phyloP scores from a whole-genome alignment of 768 basidiomycete genomes.

The Tricholomella constricta region DNA sequence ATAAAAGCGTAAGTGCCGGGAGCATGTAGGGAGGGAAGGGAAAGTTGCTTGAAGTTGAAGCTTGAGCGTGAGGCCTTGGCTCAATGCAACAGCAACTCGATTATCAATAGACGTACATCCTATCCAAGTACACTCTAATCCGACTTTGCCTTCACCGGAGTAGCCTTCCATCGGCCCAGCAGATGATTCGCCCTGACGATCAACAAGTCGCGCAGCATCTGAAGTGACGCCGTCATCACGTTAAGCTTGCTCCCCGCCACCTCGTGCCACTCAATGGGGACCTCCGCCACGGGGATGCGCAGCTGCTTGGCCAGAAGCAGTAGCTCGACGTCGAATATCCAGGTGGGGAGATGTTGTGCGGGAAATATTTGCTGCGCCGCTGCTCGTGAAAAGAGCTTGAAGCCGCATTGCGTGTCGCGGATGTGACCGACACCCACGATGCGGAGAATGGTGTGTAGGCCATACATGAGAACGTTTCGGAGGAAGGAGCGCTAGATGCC shows the following conservation, averaged over 20 bases:
- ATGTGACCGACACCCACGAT: slow-evolving; percentile 90
- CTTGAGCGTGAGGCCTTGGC: no score
- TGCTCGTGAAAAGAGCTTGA: slow-evolving; percentile 89
- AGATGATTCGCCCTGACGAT: slow-evolving; percentile 82
- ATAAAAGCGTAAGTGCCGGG: no score
- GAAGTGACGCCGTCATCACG: slow-evolving; percentile 79
- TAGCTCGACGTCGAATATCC: slow-evolving; percentile 98
- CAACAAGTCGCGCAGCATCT: slow-evolving; percentile 88
- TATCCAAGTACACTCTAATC: slow-evolving; percentile 13
- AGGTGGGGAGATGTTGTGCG: slow-evolving; percentile 81
- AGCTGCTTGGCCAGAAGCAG: slow-evolving; percentile 81
- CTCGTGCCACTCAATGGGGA: slow-evolving; percentile 92
- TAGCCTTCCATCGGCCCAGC: slow-evolving; percentile 71
- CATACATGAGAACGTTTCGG: slow-evolving; percentile 93
- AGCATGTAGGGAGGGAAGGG: no score
- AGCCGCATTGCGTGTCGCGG: slow-evolving; percentile 95
- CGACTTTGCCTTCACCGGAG: slow-evolving; percentile 17
- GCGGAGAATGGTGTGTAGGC: slow-evolving; percentile 84
- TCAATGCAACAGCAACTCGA: neutral
- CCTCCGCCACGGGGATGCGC: slow-evolving; percentile 78
- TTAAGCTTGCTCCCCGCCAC: slow-evolving; percentile 91
- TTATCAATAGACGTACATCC: neutral
- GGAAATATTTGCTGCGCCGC: slow-evolving; percentile 87
- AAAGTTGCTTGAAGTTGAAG: no score
- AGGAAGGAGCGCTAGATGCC: slow-evolving; percentile 74